Conservation (phyloP, 306 rosid genomes). For the Geum urbanum region DNA sequence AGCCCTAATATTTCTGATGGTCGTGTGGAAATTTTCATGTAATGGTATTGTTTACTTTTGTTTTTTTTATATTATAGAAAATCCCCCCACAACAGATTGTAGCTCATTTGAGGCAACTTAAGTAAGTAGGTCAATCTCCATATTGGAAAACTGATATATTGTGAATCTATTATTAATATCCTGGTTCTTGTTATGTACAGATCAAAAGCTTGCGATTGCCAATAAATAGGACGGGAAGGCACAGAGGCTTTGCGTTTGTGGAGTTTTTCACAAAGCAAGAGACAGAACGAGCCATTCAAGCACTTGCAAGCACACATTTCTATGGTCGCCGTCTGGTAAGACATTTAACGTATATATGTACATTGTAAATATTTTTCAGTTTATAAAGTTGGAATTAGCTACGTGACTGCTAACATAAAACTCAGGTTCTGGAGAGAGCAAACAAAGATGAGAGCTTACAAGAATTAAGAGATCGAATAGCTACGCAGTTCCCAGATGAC, state of each 20-base stretch:
- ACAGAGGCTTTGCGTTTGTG: constrained; percentile 92
- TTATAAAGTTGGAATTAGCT: constrained; percentile 10
- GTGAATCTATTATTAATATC: not conserved
- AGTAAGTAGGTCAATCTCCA: no score
- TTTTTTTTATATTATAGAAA: no score
- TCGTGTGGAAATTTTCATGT: no score
- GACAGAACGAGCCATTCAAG: constrained; percentile 62
- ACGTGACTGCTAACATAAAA: not conserved
- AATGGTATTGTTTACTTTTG: no score
- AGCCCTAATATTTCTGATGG: no score
- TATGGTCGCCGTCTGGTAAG: constrained; percentile 93
- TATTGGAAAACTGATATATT: no score
- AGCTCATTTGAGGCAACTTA: no score
- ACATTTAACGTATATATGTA: not conserved
- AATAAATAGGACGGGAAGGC: constrained; percentile 71
- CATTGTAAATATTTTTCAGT: not conserved
- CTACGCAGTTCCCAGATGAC: constrained; percentile 61
- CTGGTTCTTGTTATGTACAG: constrained; percentile 35
- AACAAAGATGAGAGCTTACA: constrained; percentile 88
- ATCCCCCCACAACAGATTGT: no score
- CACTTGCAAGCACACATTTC: constrained; percentile 66
- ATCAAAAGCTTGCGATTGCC: constrained; percentile 86
- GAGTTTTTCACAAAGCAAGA: constrained; percentile 91
- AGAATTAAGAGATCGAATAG: constrained; percentile 64
- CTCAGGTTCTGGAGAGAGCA: constrained; percentile 83